phyloP scores from a whole-genome alignment of 1,139 yeast genomes.

The Kodamaea plutei region DNA sequence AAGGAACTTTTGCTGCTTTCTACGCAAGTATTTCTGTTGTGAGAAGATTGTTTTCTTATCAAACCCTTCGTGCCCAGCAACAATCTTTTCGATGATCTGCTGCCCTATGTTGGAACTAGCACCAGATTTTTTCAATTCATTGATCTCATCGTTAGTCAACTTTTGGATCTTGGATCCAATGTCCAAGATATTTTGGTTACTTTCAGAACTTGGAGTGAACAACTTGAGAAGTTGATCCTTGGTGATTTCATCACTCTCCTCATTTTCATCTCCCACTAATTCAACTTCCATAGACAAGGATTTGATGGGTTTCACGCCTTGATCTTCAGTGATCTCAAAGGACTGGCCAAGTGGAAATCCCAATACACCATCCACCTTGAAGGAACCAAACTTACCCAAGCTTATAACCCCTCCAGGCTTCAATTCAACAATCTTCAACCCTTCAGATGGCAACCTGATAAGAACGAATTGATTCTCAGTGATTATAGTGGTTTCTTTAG shows the following conservation, averaged over 20 bases:
- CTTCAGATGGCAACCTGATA: constrained; percentile 76
- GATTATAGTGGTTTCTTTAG: constrained; percentile 22
- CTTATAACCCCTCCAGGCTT: constrained; percentile 56
- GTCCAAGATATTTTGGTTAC: constrained; percentile 69
- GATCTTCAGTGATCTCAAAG: constrained; percentile 71
- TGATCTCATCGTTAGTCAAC: constrained; percentile 72
- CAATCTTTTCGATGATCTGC: constrained; percentile 74
- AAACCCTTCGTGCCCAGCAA: constrained; percentile 80
- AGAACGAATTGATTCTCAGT: constrained; percentile 55
- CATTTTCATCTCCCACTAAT: constrained; percentile 16
- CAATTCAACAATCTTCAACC: constrained; percentile 65
- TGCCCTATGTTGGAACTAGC: constrained; percentile 67
- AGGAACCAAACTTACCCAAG: constrained; percentile 89
- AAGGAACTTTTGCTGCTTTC: constrained; percentile 88
- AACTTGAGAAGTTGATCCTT: constrained; percentile 38
- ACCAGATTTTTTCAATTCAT: constrained; percentile 65
- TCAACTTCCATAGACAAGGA: constrained; percentile 19
- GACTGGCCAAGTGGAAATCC: constrained; percentile 87
- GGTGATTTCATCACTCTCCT: constrained; percentile 22
- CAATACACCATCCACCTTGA: constrained; percentile 66
- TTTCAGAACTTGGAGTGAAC: constrained; percentile 48
- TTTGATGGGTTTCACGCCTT: constrained; percentile 47
- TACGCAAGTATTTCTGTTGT: constrained; percentile 84
- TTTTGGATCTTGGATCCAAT: constrained; percentile 74
- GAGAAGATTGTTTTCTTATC: constrained; percentile 86